Percentiles rank a stretch among this genome's conserved stretches.
Conservation (phyloP, 768 basidiomycete species). For the Naematelia aurantialba region DNA sequence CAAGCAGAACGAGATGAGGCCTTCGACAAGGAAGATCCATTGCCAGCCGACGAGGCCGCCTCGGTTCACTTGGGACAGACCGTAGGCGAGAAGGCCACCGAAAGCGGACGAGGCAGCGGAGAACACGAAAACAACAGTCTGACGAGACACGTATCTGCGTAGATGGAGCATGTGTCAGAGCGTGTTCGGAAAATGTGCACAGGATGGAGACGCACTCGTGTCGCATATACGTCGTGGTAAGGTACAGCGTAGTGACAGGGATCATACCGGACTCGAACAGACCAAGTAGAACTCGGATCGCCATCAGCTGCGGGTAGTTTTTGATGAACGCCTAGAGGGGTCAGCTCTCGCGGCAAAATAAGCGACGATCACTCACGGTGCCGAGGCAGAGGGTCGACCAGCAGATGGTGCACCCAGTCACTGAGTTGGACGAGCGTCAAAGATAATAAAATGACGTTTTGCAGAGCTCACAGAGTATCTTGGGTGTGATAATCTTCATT, state of each 20-base stretch:
- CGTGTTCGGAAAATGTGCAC: slow-evolving; percentile 8
- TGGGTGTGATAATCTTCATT: slow-evolving; percentile 58
- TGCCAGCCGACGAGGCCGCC: slow-evolving; percentile 30
- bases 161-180: slow-evolving; percentile 26
- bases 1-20: slow-evolving; percentile 27
- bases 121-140: slow-evolving; percentile 75
- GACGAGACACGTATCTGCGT: slow-evolving; percentile 21
- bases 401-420: slow-evolving; percentile 11
- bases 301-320: slow-evolving; percentile 7
- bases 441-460: background rate
- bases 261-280: slow-evolving; percentile 27
- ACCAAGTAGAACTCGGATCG: slow-evolving; percentile 16
- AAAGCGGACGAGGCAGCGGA: slow-evolving; percentile 80
- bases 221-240: background rate
- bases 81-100: slow-evolving; percentile 81
- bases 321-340: background rate
- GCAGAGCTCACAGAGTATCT: slow-evolving; percentile 44
- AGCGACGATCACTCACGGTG: slow-evolving; percentile 12
- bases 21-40: slow-evolving; percentile 35
- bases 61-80: slow-evolving; percentile 63
- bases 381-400: slow-evolving; percentile 16
- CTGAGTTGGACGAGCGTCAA: slow-evolving; percentile 10
- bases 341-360: background rate
- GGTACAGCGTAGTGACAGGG: slow-evolving; percentile 13
- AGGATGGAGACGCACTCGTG: background rate